Base-by-base conservation (phyloP, 805 yeast species). In the Kodamaea neixiangensis region DNA sequence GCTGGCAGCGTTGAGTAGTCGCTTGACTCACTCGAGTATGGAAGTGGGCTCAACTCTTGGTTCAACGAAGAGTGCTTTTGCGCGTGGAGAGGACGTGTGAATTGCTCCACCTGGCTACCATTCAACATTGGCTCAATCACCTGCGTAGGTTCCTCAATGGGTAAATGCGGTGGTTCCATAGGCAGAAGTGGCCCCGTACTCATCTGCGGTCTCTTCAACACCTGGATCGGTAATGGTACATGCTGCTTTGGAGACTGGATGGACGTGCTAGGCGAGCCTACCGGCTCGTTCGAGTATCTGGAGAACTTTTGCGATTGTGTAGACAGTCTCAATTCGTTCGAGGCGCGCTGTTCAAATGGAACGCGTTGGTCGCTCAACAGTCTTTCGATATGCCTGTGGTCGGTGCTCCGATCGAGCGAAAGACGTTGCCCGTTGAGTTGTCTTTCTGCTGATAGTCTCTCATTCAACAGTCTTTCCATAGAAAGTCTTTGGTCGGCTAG, bases 91-190 rank as follows among this genome's bases (percentile, higher is more conserved):
- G 41, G 41, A 17, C 41, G 41, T 4, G 41, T 37, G 13, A 37
- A 37, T 19, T 37, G 41, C 13, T 37, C 41, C 21, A 37, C 41
- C 21, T 37, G 21, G 13, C 41, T 37, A 7, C 19, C 41, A 10
- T 37, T 37, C 41, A 37, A 37, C 41, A 37, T 37, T 3, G 41
- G 41, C 13, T 37, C 41, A 17, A 37, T 37, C 19, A 37, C 41
- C 11, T 37, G 21, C 3, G 41, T 37, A 3, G 41, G 41, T 13
- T 37, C 21, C 21, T 37, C 41, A 7, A 37, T 37, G 21, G 41
- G 41, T 18, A 37, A 37, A 17, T 37, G 41, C 5, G 41, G 41
- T 15, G 41, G 41, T 17, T 37, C 41, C 41, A 37, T 37, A 37
- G 41, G 41, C 41, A 37, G 41, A 37, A 37, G 41, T 3, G 41